Base-by-base conservation (phyloP, 2,329 filamentous ascomycete species). In the Whalleya microplaca region DNA sequence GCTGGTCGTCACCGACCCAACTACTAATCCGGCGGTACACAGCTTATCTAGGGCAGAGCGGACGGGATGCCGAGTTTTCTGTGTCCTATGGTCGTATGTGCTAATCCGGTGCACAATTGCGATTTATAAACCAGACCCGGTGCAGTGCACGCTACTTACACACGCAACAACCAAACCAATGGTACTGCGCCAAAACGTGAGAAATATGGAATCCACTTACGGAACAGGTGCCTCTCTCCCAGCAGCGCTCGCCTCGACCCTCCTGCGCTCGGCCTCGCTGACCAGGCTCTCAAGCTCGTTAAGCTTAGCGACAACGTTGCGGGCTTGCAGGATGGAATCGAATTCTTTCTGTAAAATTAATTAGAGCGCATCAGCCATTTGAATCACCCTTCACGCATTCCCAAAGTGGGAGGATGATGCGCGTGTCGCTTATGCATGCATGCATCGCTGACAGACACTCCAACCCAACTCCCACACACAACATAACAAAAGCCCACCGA, bases 201-300 rank as follows among this genome's bases (percentile, higher is more conserved):
- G 43, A 48, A 37, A 18, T 40, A 41, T 43, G 42, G 32, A 43
- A 4, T 58, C 14, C n/a, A 73, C 78, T 58, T 73, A 82, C 80
- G 81, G 79, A 41, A 75, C 72, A 4, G 80, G 79, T n/a, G 72
- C 60, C 6, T 64, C 67, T 21, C 54, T 51, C 50, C 56, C 63
- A 46, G 51, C 51, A 48, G 51, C 52, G 20, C 62, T 58, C 21
- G 73, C 69, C 21, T 73, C 69, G 42, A 71, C 64, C 46, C 75
- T 69, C 54, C 78, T 70, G 51, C 63, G 61, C 47, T 71, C 73
- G 4, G 84, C 85, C 50, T 83, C 81, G 53, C 71, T 74, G 48
- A 85, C 76, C 14, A 88, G 75, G 21, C 64, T 72, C 66, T 88
- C 85, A 6, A 87, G 76, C 68, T 83, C 79, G 68, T 88, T 88